Conservation (phyloP, 768 basidiomycete genomes). For the Exidia glandulosa region DNA sequence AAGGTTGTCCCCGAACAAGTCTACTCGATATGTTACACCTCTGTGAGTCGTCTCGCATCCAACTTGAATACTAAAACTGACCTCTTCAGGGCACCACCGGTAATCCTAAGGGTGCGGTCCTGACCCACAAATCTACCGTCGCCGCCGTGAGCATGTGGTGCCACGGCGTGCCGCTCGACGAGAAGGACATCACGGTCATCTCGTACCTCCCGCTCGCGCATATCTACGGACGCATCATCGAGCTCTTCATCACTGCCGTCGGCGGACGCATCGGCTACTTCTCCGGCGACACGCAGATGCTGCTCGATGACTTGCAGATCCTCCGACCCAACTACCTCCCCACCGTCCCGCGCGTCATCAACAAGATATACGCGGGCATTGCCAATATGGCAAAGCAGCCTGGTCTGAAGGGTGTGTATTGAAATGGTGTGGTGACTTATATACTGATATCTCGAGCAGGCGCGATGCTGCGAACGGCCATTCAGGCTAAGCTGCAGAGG, state of each 20-base stretch:
- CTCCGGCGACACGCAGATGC: conserved; percentile 77
- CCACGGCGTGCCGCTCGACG: conserved; percentile 37
- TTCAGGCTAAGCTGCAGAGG: conserved; percentile 62
- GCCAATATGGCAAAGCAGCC: conserved; percentile 41
- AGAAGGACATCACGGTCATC: conserved; percentile 32
- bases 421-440: not conserved
- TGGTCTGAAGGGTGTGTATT: conserved; percentile 53
- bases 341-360: conserved; percentile 79
- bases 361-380: conserved; percentile 57
- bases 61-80: not conserved
- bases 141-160: conserved; percentile 47
- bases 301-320: conserved; percentile 81
- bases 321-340: conserved; percentile 78
- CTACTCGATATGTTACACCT: conserved; percentile 92
- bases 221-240: conserved; percentile 61
- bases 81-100: conserved; percentile 60
- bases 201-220: conserved; percentile 85
- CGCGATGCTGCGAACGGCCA: conserved; percentile 69
- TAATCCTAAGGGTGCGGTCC: conserved; percentile 73
- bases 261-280: conserved; percentile 76
- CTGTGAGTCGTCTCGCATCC: conserved; percentile 37
- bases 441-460: conserved; percentile 38
- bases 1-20: conserved; percentile 50
- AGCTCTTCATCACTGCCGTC: conserved; percentile 42
- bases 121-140: conserved; percentile 62